Evolutionary conservation across 805 yeast species (phyloP).

Genomic region (Monosporozyma aerobia): DNA sequence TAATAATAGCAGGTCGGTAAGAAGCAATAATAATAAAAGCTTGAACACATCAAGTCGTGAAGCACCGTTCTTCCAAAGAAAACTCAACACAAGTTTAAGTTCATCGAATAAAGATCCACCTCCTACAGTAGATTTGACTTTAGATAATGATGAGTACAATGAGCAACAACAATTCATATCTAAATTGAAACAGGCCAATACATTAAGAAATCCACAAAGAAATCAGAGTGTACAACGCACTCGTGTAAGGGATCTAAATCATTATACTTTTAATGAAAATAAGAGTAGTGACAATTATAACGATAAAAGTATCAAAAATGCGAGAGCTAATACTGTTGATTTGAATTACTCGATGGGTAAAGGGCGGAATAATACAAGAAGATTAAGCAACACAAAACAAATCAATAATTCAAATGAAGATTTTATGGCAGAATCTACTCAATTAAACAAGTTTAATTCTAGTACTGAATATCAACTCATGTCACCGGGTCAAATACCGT

Average conservation of each 20-base stretch:
- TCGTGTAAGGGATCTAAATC: background rate
- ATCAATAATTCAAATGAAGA: background rate
- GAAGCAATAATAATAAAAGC: background rate
- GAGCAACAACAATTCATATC: conserved; percentile 9
- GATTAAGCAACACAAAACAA: background rate
- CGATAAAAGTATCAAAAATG: background rate
- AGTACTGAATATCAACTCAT: background rate
- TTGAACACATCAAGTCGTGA: background rate
- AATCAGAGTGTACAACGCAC: background rate
- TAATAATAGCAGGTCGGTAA: background rate
- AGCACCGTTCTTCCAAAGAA: background rate
- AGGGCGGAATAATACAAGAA: background rate
- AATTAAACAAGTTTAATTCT: conserved; percentile 4
- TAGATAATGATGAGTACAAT: conserved; percentile 13
- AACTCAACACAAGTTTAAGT: background rate
- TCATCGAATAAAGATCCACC: conserved; percentile 6
- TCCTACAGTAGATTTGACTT: conserved; percentile 21
- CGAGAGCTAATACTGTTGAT: background rate
- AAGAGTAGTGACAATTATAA: background rate
- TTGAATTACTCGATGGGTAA: background rate
- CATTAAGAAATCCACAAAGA: conserved; percentile 4
- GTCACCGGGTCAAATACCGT: background rate
- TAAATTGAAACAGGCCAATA: conserved; percentile 14
- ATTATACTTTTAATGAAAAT: background rate
- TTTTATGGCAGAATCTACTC: conserved; percentile 12